phyloP scores from a whole-genome alignment of 495 filamentous ascomycete genomes.

The Cercophora samala region DNA sequence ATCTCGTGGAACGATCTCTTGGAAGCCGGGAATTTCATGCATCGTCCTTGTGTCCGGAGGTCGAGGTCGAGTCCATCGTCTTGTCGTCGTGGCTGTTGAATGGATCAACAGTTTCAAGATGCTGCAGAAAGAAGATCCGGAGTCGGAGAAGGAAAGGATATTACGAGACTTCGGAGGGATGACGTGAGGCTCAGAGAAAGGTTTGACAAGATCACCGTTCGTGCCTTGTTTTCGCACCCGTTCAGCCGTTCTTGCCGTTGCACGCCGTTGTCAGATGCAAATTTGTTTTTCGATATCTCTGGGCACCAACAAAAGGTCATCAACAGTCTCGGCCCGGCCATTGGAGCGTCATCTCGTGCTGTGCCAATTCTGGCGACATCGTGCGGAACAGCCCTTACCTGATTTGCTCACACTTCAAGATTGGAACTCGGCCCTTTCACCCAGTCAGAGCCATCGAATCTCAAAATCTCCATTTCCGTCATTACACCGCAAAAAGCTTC shows the following conservation, averaged over 20 bases:
- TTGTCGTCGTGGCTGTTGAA: not conserved
- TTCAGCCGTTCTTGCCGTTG: not conserved
- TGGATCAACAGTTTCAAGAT: not conserved
- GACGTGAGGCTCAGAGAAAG: not conserved
- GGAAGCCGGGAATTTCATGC: slow-evolving; percentile 11
- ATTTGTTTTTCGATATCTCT: not conserved
- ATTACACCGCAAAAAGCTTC: slow-evolving; percentile 4
- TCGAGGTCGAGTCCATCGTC: not conserved
- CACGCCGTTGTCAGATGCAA: not conserved
- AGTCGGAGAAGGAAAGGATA: not conserved
- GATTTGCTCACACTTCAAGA: not conserved
- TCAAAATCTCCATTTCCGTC: not conserved
- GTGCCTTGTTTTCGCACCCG: not conserved
- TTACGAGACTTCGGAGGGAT: not conserved
- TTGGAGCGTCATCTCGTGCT: not conserved
- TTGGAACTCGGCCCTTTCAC: not conserved
- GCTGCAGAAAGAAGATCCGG: not conserved
- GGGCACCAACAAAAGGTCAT: not conserved
- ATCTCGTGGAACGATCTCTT: slow-evolving; percentile 18
- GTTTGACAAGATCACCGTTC: not conserved
- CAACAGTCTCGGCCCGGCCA: not conserved
- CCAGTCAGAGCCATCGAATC: not conserved
- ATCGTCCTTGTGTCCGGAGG: not conserved
- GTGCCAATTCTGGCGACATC: not conserved
- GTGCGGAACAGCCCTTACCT: not conserved